Evolutionary conservation across 2,329 filamentous ascomycete genomes (phyloP).

Genomic region (Ceratocystiopsis sp.): DNA sequence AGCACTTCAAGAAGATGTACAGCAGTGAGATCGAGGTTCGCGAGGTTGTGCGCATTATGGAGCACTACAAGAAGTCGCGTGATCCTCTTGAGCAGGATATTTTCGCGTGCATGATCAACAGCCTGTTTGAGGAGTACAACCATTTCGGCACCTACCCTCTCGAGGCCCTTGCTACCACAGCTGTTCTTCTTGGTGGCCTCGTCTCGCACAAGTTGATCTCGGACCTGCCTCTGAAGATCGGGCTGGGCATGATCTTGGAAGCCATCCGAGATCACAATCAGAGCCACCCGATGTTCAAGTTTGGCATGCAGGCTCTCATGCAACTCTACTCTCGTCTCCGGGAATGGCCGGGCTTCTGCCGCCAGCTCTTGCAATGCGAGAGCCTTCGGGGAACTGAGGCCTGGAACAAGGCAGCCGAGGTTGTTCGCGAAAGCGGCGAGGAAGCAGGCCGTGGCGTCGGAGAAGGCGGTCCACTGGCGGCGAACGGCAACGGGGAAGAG

Average conservation of each 20-base stretch:
- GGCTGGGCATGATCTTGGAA: slow-evolving; percentile 95
- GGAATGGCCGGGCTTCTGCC: slow-evolving; percentile 94
- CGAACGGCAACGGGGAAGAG: slow-evolving; percentile 30
- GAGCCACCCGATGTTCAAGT: slow-evolving; percentile 92
- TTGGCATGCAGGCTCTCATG: slow-evolving; percentile 85
- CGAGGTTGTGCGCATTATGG: slow-evolving; percentile 68
- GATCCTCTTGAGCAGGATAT: slow-evolving; percentile 79
- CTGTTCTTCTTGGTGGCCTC: slow-evolving; percentile 89
- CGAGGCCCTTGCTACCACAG: slow-evolving; percentile 89
- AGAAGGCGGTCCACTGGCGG: slow-evolving; percentile 3
- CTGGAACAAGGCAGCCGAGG: slow-evolving; percentile 65
- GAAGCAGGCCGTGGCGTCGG: slow-evolving; percentile 21
- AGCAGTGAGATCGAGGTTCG: slow-evolving; percentile 75
- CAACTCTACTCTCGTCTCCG: slow-evolving; percentile 68
- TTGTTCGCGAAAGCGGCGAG: slow-evolving; percentile 51
- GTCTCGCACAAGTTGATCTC: slow-evolving; percentile 88
- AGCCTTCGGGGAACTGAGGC: slow-evolving; percentile 73
- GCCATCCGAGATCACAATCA: slow-evolving; percentile 72
- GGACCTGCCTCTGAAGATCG: slow-evolving; percentile 78
- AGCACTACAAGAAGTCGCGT: slow-evolving; percentile 73
- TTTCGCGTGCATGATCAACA: slow-evolving; percentile 97
- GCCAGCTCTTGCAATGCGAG: slow-evolving; percentile 65
- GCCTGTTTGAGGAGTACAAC: slow-evolving; percentile 89
- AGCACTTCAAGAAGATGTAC: slow-evolving; percentile 97
- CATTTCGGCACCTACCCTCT: slow-evolving; percentile 92